These are phyloP conservation scores for Solanum hybrid DNA, from an alignment of 305 asterid species.

Conservation along the genomic window DNA sequence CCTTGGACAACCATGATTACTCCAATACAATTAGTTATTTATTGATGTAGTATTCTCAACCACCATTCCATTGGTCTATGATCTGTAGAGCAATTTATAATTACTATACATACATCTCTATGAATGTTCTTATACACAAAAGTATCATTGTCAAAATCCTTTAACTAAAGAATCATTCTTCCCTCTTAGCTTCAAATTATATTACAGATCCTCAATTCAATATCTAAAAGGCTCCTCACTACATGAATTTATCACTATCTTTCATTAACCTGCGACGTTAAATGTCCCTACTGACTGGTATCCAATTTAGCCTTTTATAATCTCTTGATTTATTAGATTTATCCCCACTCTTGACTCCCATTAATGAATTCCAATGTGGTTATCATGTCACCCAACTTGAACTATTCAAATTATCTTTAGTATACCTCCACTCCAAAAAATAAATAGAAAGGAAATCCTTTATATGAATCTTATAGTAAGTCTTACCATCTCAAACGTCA, in stretches of 20 bases:
- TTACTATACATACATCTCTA: not conserved
- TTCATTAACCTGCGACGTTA: not conserved
- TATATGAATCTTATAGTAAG: not conserved
- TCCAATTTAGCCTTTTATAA: not conserved
- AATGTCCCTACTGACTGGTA: not conserved
- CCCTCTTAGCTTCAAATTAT: not conserved
- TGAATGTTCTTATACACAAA: not conserved
- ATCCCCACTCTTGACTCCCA: not conserved
- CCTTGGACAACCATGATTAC: not conserved
- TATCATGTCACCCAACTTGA: not conserved
- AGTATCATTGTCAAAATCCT: not conserved
- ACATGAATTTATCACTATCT: not conserved
- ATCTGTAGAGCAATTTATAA: not conserved
- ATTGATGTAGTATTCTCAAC: not conserved
- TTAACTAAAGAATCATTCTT: too few species aligned
- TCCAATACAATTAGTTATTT: not conserved
- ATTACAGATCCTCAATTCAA: not conserved
- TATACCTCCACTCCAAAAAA: not conserved
- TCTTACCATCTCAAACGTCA: not conserved
- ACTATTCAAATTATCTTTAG: not conserved
- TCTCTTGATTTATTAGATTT: not conserved
- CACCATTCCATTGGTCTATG: not conserved
- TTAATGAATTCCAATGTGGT: not conserved
- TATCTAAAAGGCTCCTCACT: not conserved
- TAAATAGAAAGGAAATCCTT: not conserved